Percentiles rank a stretch among this genome's conserved stretches.
Conservation (phyloP, 306 rosid genomes). For the Canavalia gladiata region DNA sequence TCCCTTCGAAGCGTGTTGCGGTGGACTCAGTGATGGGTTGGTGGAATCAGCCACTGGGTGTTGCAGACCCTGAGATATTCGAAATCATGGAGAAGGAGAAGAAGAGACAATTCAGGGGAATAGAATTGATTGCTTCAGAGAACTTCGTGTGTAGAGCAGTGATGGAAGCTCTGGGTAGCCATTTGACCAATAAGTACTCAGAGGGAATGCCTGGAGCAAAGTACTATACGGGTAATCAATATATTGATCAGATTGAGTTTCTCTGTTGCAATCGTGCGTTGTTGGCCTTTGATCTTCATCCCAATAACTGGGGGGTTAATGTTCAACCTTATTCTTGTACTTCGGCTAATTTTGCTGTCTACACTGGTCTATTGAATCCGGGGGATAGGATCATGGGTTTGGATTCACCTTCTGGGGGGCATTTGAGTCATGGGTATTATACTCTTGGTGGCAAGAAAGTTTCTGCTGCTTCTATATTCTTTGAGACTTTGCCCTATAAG, state of each 20-base stretch:
- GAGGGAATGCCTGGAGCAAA: constrained; percentile 91
- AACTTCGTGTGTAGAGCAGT: constrained; percentile 87
- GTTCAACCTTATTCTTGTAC: constrained; percentile 92
- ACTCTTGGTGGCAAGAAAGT: constrained; percentile 79
- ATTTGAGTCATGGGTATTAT: constrained; percentile 89
- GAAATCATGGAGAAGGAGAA: constrained; percentile 81
- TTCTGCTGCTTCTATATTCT: constrained; percentile 78
- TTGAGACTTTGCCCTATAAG: constrained; percentile 78
- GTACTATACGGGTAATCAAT: constrained; percentile 75
- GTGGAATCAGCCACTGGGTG: constrained; percentile 73
- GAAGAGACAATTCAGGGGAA: constrained; percentile 73
- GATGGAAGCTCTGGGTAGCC: constrained; percentile 92
- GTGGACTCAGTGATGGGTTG: constrained; percentile 66
- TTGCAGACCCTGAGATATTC: constrained; percentile 78
- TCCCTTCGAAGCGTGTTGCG: constrained; percentile 57
- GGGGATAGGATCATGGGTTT: constrained; percentile 88
- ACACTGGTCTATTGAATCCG: constrained; percentile 75
- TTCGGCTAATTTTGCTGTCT: constrained; percentile 88
- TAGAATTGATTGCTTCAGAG: constrained; percentile 89
- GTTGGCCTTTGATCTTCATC: constrained; percentile 71
- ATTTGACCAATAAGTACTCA: constrained; percentile 82
- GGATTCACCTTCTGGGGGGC: constrained; percentile 93
- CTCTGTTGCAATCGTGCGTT: constrained; percentile 82
- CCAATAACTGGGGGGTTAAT: constrained; percentile 87
- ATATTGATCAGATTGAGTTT: constrained; percentile 82